Base-by-base conservation (phyloP, 306 rosid species). In the Malus asiatica region DNA sequence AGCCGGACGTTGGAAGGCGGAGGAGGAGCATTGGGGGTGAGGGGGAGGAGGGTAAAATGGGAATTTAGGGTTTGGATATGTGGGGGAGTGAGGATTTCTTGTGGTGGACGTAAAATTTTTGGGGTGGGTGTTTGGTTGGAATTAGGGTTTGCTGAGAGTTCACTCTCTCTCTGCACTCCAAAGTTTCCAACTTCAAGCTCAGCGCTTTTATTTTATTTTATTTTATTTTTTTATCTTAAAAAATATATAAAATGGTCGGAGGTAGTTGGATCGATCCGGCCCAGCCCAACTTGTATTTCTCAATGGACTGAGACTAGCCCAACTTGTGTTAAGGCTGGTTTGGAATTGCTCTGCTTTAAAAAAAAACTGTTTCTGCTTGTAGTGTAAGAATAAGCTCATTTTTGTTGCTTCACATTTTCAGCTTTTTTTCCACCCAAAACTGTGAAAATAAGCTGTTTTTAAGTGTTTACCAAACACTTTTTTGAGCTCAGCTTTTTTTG, bases 61-160 rank as follows among this genome's bases (percentile, higher is more conserved):
- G 72, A 72, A 30, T 29, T 40, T 78, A 38, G 72, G 76, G 76
- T 9, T 62, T 46, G 8, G 59, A 15, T 46, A 22, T 61, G 63
- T 45, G 38, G 68, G 53, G 6, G 59, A n/a, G 53, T 53, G 25
- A 60, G 29, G 35, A 42, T 48, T 72, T 63, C 44, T 58, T 53
- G 76, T 58, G 20, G 13, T 5, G 79, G 71, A 75, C 81, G 84
- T 72, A 52, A 68, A 46, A 20, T 33, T 57, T 45, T 48, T 32
- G 45, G 20, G 65, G 20, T 19, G 33, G 22, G 35, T 13, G 33
- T 77, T 44, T 22, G 62, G 32, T 69, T 62, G 46, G 46, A 30
- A 52, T 80, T 80, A 75, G 84, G 80, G 80, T 81, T 81, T 71
- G 6, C 51, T 15, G 4, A 63, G 77, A 42, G 45, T 22, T 57